phyloP scores from a whole-genome alignment of 2,329 filamentous ascomycete genomes.

The Talaromyces sp. region DNA sequence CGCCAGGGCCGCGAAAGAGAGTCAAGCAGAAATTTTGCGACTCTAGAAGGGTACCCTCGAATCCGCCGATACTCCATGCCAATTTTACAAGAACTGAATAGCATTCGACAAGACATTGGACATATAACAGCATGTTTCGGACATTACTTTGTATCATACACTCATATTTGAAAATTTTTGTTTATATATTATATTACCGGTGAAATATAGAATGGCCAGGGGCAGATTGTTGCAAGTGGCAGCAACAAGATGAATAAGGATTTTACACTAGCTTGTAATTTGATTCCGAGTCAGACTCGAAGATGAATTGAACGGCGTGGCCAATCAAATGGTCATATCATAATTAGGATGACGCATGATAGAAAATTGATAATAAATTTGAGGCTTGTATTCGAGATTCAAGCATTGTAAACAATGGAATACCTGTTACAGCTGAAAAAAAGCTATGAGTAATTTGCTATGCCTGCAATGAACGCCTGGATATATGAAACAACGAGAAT shows the following conservation, averaged over 20 bases:
- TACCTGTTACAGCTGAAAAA: not conserved
- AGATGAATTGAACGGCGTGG: not conserved
- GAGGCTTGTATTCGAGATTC: not conserved
- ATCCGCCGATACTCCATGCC: not conserved
- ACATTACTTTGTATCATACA: not conserved
- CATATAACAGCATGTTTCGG: not conserved
- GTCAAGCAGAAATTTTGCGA: not conserved
- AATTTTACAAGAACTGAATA: not conserved
- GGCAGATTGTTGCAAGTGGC: not conserved
- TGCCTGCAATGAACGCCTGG: not conserved
- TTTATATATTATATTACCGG: not conserved
- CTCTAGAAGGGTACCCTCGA: not conserved
- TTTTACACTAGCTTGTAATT: not conserved
- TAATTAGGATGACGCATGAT: not conserved
- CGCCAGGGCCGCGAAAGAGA: not conserved
- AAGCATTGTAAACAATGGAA: not conserved
- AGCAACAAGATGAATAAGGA: not conserved
- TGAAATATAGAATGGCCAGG: not conserved
- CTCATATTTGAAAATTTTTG: no score
- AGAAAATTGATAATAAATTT: not conserved
- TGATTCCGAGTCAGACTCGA: not conserved
- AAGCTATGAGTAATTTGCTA: not conserved
- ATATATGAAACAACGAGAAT: not conserved
- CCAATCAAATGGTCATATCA: not conserved
- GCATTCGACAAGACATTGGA: no score